A percentile compares a stretch with the other conserved stretches of the same genome.
Evolutionary conservation across 768 basidiomycete genomes (phyloP).

Genomic region (Naganishia vishniacii): DNA sequence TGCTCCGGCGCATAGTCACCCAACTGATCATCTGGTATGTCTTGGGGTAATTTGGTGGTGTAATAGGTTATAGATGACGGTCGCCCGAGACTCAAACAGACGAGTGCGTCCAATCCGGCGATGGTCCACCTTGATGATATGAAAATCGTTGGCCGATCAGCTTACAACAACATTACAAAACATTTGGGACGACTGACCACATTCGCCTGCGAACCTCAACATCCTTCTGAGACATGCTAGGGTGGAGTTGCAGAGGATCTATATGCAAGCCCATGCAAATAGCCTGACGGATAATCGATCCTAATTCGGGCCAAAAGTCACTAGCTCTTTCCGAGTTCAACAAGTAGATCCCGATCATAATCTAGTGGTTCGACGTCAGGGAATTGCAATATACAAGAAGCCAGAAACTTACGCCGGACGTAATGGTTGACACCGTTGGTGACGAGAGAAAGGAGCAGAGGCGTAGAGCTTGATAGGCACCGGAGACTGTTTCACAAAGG

Average conservation of each 20-base stretch:
- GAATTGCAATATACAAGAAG: neutral
- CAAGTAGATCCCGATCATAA: slow-evolving; percentile 43
- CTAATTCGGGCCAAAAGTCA: slow-evolving; percentile 43
- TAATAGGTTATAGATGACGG: slow-evolving; percentile 44
- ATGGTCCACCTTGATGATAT: slow-evolving; percentile 44
- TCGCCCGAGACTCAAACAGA: slow-evolving; percentile 44
- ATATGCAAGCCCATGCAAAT: slow-evolving; percentile 46
- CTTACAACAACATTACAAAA: neutral
- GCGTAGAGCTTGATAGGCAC: slow-evolving; percentile 44
- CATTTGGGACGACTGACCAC: slow-evolving; percentile 32
- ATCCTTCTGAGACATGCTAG: slow-evolving; percentile 40
- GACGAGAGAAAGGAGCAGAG: slow-evolving; percentile 46
- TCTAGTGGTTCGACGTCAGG: slow-evolving; percentile 9
- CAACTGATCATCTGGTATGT: slow-evolving; percentile 41
- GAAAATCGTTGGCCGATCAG: too few relatives aligned
- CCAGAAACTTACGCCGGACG: slow-evolving; percentile 30
- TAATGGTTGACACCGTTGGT: slow-evolving; percentile 42
- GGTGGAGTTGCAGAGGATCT: slow-evolving; percentile 41
- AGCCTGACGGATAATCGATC: slow-evolving; percentile 42
- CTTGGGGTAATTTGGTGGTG: slow-evolving; percentile 44
- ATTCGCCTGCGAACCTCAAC: slow-evolving; percentile 41
- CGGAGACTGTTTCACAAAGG: slow-evolving; percentile 46
- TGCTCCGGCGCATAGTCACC: slow-evolving; percentile 39
- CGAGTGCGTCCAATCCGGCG: slow-evolving; percentile 43
- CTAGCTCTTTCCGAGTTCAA: slow-evolving; percentile 41